Evolutionary conservation across 306 rosid genomes (phyloP).

Genomic region (Sphenostylis stenocarpa): DNA sequence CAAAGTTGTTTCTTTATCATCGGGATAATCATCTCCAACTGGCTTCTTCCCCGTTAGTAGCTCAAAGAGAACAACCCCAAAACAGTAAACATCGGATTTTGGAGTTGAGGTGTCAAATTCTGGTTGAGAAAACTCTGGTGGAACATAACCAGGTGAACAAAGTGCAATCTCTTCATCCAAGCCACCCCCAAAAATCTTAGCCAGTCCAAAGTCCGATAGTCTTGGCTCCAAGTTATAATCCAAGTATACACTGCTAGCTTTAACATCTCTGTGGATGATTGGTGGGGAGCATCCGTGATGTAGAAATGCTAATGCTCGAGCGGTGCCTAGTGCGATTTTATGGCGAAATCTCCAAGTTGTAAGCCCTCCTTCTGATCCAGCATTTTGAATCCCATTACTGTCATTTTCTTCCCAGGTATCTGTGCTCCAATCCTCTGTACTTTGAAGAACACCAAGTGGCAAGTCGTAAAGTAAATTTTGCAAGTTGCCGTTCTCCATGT

Average conservation of each 20-base stretch:
- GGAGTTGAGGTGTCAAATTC: slow-evolving; percentile 64
- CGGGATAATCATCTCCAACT: slow-evolving; percentile 69
- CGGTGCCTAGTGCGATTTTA: slow-evolving; percentile 78
- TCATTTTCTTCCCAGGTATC: slow-evolving; percentile 80
- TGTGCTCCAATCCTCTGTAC: slow-evolving; percentile 82
- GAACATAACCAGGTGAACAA: slow-evolving; percentile 69
- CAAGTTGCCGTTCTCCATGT: slow-evolving; percentile 92
- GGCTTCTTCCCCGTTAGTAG: slow-evolving; percentile 78
- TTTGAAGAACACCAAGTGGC: slow-evolving; percentile 72
- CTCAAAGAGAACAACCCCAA: slow-evolving; percentile 82
- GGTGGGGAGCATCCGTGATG: slow-evolving; percentile 96
- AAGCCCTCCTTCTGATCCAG: slow-evolving; percentile 69
- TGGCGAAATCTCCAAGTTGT: slow-evolving; percentile 83
- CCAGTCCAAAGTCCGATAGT: slow-evolving; percentile 84
- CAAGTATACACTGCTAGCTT: slow-evolving; percentile 85
- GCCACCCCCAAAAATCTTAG: slow-evolving; percentile 70
- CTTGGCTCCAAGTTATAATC: slow-evolving; percentile 83
- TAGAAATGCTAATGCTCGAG: slow-evolving; percentile 84
- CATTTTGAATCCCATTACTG: slow-evolving; percentile 56
- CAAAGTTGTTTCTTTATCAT: slow-evolving; percentile 65
- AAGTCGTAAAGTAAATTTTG: slow-evolving; percentile 87
- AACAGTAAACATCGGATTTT: slow-evolving; percentile 86
- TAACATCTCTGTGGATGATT: slow-evolving; percentile 78
- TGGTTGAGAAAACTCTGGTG: slow-evolving; percentile 69
- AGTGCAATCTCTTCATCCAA: slow-evolving; percentile 70